A percentile compares a stretch with the other conserved stretches of the same genome.
These are phyloP conservation scores for Microcyclosporella mali DNA, from an alignment of 2,329 filamentous ascomycete genomes.

Conservation along the genomic window DNA sequence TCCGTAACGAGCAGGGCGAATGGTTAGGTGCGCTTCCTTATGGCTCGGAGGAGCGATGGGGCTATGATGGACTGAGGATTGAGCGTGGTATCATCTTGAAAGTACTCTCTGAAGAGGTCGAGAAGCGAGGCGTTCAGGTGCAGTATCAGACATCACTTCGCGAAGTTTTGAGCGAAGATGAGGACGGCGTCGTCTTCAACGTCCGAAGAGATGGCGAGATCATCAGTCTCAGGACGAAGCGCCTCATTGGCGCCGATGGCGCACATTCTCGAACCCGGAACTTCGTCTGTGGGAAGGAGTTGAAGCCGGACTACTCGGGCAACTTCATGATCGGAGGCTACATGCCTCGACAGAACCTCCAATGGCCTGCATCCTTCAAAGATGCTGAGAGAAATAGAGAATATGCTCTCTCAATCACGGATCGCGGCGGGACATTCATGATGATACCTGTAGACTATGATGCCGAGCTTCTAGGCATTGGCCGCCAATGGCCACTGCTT, in stretches of 20 bases:
- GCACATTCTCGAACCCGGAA: background rate
- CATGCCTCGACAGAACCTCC: background rate
- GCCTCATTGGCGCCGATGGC: background rate
- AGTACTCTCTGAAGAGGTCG: background rate
- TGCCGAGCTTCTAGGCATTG: background rate
- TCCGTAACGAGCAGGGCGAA: background rate
- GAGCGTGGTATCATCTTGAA: constrained; percentile 1
- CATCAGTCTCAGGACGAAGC: background rate
- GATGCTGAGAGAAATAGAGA: background rate
- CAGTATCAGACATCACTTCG: constrained; percentile 1
- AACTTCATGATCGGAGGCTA: background rate
- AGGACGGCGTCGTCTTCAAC: background rate
- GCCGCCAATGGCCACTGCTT: background rate
- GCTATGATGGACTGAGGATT: background rate
- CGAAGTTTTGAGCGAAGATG: background rate
- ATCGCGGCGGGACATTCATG: background rate
- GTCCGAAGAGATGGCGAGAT: background rate
- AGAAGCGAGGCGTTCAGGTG: background rate
- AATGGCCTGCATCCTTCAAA: background rate
- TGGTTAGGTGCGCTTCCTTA: background rate
- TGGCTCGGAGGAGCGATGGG: background rate
- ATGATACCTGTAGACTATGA: background rate
- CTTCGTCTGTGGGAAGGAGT: background rate
- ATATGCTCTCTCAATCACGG: background rate
- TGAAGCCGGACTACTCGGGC: background rate